Base-by-base conservation (phyloP, 306 rosid genomes). In the Senna siamea region DNA sequence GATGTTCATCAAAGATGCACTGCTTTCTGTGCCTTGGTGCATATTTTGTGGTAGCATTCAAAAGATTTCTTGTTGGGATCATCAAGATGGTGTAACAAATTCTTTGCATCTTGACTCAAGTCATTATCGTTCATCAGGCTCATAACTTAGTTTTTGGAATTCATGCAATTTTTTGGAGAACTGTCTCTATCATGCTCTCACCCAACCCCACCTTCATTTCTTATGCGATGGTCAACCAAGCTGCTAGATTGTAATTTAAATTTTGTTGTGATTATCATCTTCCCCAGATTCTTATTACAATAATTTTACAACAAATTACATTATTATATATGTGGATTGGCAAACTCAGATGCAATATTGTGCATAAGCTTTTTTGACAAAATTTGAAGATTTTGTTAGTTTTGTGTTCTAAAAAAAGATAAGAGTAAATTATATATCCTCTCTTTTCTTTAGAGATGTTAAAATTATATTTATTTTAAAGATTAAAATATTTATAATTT, bases 201-300 rank as follows among this genome's bases (percentile, higher is more conserved):
- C 34, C 35, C 63, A 23, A 52, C 52, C 2, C 19, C 47, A 7
- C 5, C 14, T 50, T 72, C 22, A 68, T 65, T 68, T 56, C 38
- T 68, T 79, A 61, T 62, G 63, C 5, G 64, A 65, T 59, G 54
- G 38, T 54, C 72, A 65, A 74, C 58, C 77, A 64, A 48, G 70
- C 64, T 63, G 78, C 35, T 79, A 50, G 62, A 68, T 82, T 73
- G 73, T 69, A 72, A 73, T 81, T 79, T 79, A 70, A 79, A 59
- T 51, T 79, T 67, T 69, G 77, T 71, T 46, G 37, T 44, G 34
- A 44, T 54, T 9, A 73, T 69, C 72, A 41, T 76, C 70, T 30
- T 43, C 28, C 38, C 19, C 65, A 5, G 43, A 55, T 22, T 70
- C 76, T 51, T 19, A 51, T 71, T 37, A 19, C 69, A 58, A 75